A percentile compares a stretch with the other conserved stretches of the same genome.
Conservation (phyloP, 116 monocot genomes). For the Zostera marina region DNA sequence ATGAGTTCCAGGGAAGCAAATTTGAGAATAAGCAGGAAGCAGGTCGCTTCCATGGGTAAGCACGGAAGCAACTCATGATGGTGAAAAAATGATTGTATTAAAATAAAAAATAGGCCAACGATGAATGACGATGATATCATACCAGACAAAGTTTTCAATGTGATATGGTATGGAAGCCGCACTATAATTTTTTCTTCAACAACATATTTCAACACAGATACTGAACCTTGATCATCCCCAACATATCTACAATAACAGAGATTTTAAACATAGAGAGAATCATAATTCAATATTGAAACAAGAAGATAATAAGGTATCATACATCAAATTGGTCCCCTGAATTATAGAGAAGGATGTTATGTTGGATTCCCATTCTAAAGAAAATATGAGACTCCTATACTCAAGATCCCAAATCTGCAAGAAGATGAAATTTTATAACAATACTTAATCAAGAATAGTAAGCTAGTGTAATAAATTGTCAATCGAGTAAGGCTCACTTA, state of each 20-base stretch:
- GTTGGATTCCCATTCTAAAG: conserved; percentile 66
- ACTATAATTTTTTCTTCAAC: conserved; percentile 41
- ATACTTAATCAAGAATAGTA: background rate
- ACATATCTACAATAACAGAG: conserved; percentile 37
- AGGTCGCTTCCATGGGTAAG: too few species aligned
- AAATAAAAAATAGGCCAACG: background rate
- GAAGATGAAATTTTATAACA: conserved; percentile 2
- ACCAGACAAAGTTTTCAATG: conserved; percentile 45
- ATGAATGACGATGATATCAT: background rate
- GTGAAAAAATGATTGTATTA: background rate
- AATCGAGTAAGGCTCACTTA: background rate
- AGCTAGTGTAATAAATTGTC: background rate
- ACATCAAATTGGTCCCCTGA: conserved; percentile 66
- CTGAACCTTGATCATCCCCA: conserved; percentile 79
- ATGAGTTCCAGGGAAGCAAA: too few species aligned
- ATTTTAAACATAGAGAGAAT: background rate
- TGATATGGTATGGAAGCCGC: conserved; percentile 62
- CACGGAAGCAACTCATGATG: too few species aligned
- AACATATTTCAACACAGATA: conserved; percentile 76
- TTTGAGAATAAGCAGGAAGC: too few species aligned
- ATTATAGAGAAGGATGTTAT: conserved; percentile 82
- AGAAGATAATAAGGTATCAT: conserved; percentile 7
- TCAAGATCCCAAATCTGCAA: conserved; percentile 94
- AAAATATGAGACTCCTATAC: conserved; percentile 42
- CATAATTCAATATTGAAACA: background rate